phyloP scores from a whole-genome alignment of 306 rosid genomes.

The Ochetophila trinervis region DNA sequence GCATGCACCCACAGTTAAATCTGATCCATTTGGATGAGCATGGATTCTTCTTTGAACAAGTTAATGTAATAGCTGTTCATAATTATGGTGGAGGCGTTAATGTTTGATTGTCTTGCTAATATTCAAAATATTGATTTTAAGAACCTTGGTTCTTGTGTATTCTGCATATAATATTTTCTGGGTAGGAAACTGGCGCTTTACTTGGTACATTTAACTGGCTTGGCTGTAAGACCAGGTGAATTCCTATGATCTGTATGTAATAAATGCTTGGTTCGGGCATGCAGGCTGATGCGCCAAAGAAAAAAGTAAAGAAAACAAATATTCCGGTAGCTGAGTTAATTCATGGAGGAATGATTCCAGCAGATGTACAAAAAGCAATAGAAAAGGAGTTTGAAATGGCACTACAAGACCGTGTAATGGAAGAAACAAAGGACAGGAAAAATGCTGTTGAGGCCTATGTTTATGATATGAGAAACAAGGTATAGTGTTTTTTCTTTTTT shows the following conservation, averaged over 20 bases:
- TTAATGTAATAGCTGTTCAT: no score
- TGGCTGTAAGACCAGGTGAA: not conserved
- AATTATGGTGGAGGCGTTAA: no score
- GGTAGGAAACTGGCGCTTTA: not conserved
- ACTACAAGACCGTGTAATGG: conserved; percentile 94
- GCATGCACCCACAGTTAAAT: no score
- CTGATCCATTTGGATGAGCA: no score
- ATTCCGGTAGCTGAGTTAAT: conserved; percentile 64
- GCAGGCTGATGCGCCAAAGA: conserved; percentile 71
- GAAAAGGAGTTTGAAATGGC: conserved; percentile 98
- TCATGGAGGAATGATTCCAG: conserved; percentile 64
- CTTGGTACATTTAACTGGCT: not conserved
- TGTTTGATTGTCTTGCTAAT: no score
- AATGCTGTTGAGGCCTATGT: conserved; percentile 95
- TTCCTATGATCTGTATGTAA: not conserved
- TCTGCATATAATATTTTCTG: not conserved
- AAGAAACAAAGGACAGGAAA: conserved; percentile 94
- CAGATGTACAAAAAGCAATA: conserved; percentile 73
- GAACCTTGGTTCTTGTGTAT: no score
- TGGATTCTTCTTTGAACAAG: no score
- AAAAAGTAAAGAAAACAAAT: conserved; percentile 73
- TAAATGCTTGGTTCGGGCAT: conserved; percentile 10
- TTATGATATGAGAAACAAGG: conserved; percentile 96
- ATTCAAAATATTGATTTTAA: no score
- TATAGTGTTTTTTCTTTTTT: not conserved